Evolutionary conservation across 176 grass and related monocot genomes (phyloP).

Genomic region (Carex kokanica): DNA sequence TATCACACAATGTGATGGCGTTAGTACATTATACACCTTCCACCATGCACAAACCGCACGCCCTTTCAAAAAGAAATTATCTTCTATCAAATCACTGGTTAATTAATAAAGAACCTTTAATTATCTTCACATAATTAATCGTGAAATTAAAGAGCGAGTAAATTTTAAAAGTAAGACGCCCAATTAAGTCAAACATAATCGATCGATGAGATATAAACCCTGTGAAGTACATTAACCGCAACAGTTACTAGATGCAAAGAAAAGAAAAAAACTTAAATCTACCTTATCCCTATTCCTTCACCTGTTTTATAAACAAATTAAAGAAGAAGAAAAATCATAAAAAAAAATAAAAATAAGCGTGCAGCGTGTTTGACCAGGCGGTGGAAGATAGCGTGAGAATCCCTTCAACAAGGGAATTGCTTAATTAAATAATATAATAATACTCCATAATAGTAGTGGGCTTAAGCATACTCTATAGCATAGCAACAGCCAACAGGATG

Average conservation of each 20-base stretch:
- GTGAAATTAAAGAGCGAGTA: neutral
- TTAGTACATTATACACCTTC: no score
- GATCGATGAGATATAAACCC: neutral
- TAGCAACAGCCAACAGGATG: neutral
- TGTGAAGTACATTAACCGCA: neutral
- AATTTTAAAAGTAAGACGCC: neutral
- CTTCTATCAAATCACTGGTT: neutral
- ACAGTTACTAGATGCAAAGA: neutral
- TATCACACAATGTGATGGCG: no score
- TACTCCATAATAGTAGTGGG: slow-evolving; percentile 2
- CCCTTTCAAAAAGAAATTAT: no score
- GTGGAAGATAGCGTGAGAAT: slow-evolving; percentile 61
- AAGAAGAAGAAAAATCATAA: neutral
- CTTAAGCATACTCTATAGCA: neutral
- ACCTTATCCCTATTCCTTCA: neutral
- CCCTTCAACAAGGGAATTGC: slow-evolving; percentile 40
- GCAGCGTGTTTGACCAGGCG: slow-evolving; percentile 45
- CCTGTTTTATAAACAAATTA: neutral
- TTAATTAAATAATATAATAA: neutral
- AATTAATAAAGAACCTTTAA: neutral
- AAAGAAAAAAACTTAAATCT: neutral
- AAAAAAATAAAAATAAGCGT: slow-evolving; percentile 11
- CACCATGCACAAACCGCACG: no score
- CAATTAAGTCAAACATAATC: neutral
- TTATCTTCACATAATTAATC: neutral